Conservation (phyloP, 768 basidiomycete species). For the Lactifluus piperatus region DNA sequence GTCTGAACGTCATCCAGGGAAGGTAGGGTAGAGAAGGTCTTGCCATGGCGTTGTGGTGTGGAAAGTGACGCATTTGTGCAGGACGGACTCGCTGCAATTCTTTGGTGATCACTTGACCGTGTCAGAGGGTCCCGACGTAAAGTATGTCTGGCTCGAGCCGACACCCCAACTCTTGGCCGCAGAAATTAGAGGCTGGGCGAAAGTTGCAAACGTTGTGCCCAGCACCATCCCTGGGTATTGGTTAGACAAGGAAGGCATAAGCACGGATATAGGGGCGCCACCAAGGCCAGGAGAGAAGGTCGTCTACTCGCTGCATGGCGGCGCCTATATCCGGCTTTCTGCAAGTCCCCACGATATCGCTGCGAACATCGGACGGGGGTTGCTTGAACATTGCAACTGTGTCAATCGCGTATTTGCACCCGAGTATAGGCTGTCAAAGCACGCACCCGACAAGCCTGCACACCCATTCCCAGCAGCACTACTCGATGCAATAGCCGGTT, state of each 20-base stretch:
- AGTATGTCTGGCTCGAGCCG: conserved; percentile 19
- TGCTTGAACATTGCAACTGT: conserved; percentile 22
- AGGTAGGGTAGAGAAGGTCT: background rate
- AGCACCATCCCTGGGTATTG: conserved; percentile 17
- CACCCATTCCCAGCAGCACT: conserved; percentile 70
- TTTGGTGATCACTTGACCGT: conserved; percentile 13
- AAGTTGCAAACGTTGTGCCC: conserved; percentile 2
- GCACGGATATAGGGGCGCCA: conserved; percentile 24
- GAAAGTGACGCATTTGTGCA: background rate
- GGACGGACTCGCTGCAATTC: conserved; percentile 7
- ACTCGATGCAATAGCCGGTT: conserved; percentile 66
- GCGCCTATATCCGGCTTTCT: conserved; percentile 44
- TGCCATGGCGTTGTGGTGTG: background rate
- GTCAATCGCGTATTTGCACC: conserved; percentile 48
- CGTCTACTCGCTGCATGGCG: conserved; percentile 56
- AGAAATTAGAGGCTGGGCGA: conserved; percentile 11
- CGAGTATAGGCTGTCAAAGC: conserved; percentile 63
- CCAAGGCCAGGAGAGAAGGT: conserved; percentile 46
- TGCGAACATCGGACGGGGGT: conserved; percentile 34
- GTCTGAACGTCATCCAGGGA: background rate
- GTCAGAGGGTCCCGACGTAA: conserved; percentile 8
- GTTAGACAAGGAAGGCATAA: conserved; percentile 6
- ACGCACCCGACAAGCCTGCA: conserved; percentile 31
- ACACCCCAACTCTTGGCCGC: conserved; percentile 14
- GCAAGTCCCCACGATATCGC: conserved; percentile 43